Conservation (phyloP, 2,329 filamentous ascomycete species). For the Penicillium sp. region DNA sequence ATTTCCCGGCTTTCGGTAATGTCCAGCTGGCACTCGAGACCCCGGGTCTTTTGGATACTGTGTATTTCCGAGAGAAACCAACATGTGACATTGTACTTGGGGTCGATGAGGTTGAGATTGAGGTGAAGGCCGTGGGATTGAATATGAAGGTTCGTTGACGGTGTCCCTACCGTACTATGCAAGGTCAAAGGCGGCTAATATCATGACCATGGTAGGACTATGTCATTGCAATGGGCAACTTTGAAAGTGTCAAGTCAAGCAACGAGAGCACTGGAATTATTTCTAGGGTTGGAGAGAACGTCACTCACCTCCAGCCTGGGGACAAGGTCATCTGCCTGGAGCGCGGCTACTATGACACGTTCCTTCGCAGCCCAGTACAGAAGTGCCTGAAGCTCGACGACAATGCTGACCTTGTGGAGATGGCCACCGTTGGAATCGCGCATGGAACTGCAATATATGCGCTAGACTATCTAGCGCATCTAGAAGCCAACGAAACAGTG, state of each 20-base stretch:
- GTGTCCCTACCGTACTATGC: constrained; percentile 6
- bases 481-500: neutral
- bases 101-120: neutral
- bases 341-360: neutral
- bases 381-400: neutral
- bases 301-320: constrained; percentile 1
- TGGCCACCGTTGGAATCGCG: neutral
- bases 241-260: constrained; percentile 3
- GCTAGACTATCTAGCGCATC: neutral
- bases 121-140: neutral
- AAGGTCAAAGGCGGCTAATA: constrained; percentile 9
- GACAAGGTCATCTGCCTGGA: constrained; percentile 7
- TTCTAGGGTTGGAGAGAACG: constrained; percentile 2
- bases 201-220: constrained; percentile 21
- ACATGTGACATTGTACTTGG: neutral
- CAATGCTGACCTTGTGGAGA: constrained; percentile 4
- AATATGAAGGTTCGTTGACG: constrained; percentile 17
- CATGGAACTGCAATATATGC: neutral
- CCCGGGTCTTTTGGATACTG: neutral
- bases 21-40: neutral
- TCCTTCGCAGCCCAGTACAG: neutral
- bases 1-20: neutral
- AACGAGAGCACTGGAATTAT: constrained; percentile 12
- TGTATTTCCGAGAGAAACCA: neutral
- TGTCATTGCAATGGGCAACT: constrained; percentile 20